Percentiles rank a stretch among this genome's conserved stretches.
Evolutionary conservation across 257 asterid genomes (phyloP).

Genomic region (Rehmannia glutinosa): DNA sequence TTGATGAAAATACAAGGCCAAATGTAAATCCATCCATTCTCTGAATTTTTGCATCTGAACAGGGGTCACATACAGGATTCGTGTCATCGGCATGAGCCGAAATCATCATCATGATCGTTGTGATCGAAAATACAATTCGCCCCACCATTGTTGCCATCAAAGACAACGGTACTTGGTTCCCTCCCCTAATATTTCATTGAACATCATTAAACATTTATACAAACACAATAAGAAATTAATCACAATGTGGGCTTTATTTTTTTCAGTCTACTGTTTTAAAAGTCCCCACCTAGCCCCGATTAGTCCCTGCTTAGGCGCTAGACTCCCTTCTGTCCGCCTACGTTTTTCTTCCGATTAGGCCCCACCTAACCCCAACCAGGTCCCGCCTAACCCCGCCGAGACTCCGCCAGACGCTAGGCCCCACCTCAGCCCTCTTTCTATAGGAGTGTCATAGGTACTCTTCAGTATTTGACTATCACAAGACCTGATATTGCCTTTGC

Average conservation of each 20-base stretch:
- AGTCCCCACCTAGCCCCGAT: no score
- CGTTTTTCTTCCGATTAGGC: no score
- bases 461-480: no score
- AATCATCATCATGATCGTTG: constrained; percentile 19
- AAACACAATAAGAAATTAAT: neutral
- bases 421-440: no score
- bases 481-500: no score
- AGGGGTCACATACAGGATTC: constrained; percentile 63
- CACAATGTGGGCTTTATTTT: neutral
- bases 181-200: neutral
- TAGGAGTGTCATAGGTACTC: no score
- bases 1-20: constrained; percentile 75
- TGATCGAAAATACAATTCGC: neutral
- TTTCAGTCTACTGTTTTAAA: no score
- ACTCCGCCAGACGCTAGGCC: no score
- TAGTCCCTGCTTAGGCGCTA: no score
- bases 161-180: neutral
- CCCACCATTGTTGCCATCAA: constrained; percentile 24
- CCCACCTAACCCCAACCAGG: no score
- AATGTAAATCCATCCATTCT: constrained; percentile 79
- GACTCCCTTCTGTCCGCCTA: no score
- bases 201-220: neutral
- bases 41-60: constrained; percentile 68
- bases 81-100: constrained; percentile 45
- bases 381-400: no score